Base-by-base conservation (phyloP, 2,329 filamentous ascomycete species). In the Trichoderma arundinaceum region DNA sequence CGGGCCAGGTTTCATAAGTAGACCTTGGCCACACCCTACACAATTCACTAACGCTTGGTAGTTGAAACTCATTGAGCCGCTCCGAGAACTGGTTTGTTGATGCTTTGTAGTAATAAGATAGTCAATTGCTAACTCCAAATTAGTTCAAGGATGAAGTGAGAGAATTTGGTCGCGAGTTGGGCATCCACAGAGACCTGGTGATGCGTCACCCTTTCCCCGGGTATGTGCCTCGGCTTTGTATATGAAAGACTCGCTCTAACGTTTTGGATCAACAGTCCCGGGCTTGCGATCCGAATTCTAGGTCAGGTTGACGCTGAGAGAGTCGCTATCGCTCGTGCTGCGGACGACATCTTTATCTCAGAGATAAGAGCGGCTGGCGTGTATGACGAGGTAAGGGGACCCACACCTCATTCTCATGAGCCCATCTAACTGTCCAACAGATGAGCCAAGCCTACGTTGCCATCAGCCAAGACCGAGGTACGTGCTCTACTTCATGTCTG, bases 301-400 rank as follows among this genome's bases (percentile, higher is more conserved):
- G 94, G 94, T 41, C 93, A 96, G 71, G 89, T 97, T 13, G 96
- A 92, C 1, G 84, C 83, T 2, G 90, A 94, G 74, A 86, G 90
- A 48, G 90, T 97, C 15, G 86, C 87, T 64, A 95, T 96, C 69
- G 92, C 88, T 2, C 81, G 91, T n/a, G 82, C 90, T 74, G 91
- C 91, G 1, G 92, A 94, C 72, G 74, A 87, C 73, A 94, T 94
- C 73, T 94, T 91, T 79, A 92, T 94, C 71, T 83, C 71, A 83
- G 84, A 80, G 83, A 94, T 94, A 78, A 83, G 81, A 72, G 85
- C 86, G 64, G 89, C 89, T 0, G 91, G 90, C 10, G 77, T 93
- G 22, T 94, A 94, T 76, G 12, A 68, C 68, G 7, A 68, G 66
- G 59, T 41, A 59, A 49, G 35, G 17, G 5, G 7, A 13, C 4